Conservation (phyloP, 257 asterid genomes). For the Solanum pimpinellifolium region DNA sequence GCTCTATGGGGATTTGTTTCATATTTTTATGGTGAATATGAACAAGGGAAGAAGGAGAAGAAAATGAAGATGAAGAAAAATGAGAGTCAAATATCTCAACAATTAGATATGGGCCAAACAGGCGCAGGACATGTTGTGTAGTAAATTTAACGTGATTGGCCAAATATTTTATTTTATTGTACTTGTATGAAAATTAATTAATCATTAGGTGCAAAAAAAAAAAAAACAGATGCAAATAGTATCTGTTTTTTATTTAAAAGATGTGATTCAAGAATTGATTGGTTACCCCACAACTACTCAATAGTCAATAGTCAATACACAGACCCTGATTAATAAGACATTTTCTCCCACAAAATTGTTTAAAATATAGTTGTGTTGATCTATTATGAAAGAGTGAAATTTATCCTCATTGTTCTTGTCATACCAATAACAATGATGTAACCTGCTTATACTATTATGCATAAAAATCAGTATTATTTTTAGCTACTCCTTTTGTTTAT, state of each 20-base stretch:
- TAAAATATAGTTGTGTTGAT: neutral
- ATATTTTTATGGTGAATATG: slow-evolving; percentile 1
- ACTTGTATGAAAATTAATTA: neutral
- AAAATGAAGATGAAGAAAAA: neutral
- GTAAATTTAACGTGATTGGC: neutral
- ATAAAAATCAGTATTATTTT: too few relatives aligned
- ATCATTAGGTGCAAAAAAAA: neutral
- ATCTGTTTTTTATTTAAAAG: neutral
- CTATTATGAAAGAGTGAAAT: neutral
- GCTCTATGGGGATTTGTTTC: slow-evolving; percentile 11
- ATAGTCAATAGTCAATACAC: neutral
- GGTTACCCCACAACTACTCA: neutral
- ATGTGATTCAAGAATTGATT: neutral
- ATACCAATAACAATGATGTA: too few relatives aligned
- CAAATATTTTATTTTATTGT: neutral
- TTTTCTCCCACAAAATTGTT: neutral
- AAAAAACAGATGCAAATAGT: neutral
- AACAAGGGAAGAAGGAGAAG: neutral
- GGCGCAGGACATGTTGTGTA: neutral
- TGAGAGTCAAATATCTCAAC: neutral
- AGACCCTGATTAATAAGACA: neutral
- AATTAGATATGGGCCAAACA: neutral
- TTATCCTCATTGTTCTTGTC: neutral
- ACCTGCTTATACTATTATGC: too few relatives aligned
- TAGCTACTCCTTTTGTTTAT: neutral